phyloP scores from a whole-genome alignment of 257 asterid genomes.

The Solanum chilense region DNA sequence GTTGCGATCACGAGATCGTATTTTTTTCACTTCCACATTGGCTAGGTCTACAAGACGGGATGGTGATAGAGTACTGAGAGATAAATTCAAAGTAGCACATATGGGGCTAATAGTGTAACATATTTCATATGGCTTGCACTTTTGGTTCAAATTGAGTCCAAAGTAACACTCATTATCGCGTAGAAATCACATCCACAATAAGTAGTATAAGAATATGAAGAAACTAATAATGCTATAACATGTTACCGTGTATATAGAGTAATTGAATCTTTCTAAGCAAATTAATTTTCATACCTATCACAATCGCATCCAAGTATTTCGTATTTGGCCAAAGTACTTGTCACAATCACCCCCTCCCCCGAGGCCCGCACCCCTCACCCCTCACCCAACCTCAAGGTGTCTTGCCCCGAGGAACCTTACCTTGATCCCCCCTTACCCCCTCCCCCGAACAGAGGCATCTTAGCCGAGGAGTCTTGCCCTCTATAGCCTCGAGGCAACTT shows the following conservation, averaged over 20 bases:
- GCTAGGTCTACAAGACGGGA: constrained; percentile 48
- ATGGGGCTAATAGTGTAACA: constrained; percentile 77
- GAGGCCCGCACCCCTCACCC: too few relatives aligned
- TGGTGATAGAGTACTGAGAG: constrained; percentile 32
- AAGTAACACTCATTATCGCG: constrained; percentile 48
- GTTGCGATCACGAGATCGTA: constrained; percentile 33
- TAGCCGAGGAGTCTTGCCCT: too few relatives aligned
- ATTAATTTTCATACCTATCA: not conserved
- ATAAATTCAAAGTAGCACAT: constrained; percentile 78
- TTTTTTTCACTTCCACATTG: constrained; percentile 56
- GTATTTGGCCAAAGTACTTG: constrained; percentile 47
- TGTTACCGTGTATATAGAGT: not conserved
- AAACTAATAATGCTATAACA: too few relatives aligned
- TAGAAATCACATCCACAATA: too few relatives aligned
- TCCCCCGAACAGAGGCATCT: too few relatives aligned
- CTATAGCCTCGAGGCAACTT: too few relatives aligned
- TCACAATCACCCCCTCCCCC: too few relatives aligned
- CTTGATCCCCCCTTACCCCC: too few relatives aligned
- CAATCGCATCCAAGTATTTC: not conserved
- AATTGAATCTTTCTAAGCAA: not conserved
- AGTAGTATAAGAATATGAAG: too few relatives aligned
- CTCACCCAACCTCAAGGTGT: too few relatives aligned
- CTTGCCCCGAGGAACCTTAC: too few relatives aligned
- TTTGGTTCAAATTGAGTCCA: constrained; percentile 57
- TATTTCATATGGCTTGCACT: constrained; percentile 45